These are phyloP conservation scores for Halophytophthora polymorphica DNA, from an alignment of 352 stramenopile species.

Conservation along the genomic window DNA sequence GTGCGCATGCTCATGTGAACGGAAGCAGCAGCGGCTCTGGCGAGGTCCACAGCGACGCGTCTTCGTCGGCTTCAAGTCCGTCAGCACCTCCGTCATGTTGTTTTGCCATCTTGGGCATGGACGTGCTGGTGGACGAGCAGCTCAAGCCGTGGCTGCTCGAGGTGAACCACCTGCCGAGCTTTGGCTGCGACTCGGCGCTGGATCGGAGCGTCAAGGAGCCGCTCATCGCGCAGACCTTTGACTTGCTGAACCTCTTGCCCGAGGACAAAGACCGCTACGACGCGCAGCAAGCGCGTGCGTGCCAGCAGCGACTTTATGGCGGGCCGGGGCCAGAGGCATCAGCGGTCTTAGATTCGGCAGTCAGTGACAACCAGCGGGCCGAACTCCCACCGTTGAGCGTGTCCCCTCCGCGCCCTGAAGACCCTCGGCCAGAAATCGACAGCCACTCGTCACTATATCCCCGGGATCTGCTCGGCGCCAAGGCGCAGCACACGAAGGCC, in stretches of 20 bases:
- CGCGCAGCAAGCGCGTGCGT: constrained; percentile 49
- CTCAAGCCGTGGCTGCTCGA: constrained; percentile 97
- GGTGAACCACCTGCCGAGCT: constrained; percentile 96
- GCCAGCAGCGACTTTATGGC: constrained; percentile 67
- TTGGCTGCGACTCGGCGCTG: constrained; percentile 93
- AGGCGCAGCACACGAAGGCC: not conserved
- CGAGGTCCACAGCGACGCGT: constrained; percentile 1
- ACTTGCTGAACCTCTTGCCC: constrained; percentile 77
- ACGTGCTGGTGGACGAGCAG: constrained; percentile 94
- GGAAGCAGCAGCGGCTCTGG: constrained; percentile 1
- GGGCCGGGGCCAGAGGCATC: constrained; percentile 2
- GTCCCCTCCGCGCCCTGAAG: constrained; percentile 10
- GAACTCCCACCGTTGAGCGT: constrained; percentile 16
- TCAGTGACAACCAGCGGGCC: constrained; percentile 23
- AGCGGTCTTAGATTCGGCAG: constrained; percentile 5
- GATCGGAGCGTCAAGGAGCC: constrained; percentile 95
- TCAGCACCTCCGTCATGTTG: constrained; percentile 41
- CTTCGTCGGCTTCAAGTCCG: constrained; percentile 5
- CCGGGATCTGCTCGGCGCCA: not conserved
- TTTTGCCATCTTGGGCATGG: constrained; percentile 95
- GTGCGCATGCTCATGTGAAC: constrained; percentile 8
- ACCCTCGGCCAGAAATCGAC: constrained; percentile 1
- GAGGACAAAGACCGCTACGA: constrained; percentile 84
- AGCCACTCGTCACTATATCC: not conserved
- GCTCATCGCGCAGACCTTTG: constrained; percentile 91